phyloP scores from a whole-genome alignment of 805 yeast species.

The Kazachstania kunashirensis region DNA sequence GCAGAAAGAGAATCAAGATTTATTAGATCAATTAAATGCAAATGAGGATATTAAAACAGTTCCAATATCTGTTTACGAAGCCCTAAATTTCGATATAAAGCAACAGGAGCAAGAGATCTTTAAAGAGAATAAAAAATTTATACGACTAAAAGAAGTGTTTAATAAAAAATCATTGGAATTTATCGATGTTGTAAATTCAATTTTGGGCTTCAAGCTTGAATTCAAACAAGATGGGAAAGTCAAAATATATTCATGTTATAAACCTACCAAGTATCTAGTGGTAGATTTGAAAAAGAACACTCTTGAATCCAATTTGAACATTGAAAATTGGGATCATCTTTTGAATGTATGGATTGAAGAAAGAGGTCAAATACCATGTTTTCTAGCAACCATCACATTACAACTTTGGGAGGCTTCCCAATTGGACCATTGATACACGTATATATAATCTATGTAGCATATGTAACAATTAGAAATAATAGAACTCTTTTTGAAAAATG shows the following conservation, averaged over 20 bases:
- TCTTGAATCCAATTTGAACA: constrained; percentile 37
- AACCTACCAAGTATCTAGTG: constrained; percentile 36
- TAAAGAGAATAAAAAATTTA: constrained; percentile 41
- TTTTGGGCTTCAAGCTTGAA: constrained; percentile 67
- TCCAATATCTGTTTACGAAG: constrained; percentile 55
- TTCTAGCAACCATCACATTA: constrained; percentile 63
- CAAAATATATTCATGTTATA: constrained; percentile 42
- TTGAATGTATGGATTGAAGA: constrained; percentile 59
- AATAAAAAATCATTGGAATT: constrained; percentile 62
- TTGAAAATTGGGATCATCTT: constrained; percentile 39
- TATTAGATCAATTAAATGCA: constrained; percentile 31
- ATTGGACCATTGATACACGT: too few species aligned
- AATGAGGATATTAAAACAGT: constrained; percentile 28
- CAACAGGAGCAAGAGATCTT: constrained; percentile 39
- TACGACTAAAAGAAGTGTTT: constrained; percentile 47
- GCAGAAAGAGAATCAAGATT: constrained; percentile 47
- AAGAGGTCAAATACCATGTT: constrained; percentile 63
- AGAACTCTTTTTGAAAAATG: too few species aligned
- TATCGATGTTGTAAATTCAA: constrained; percentile 51
- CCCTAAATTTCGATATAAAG: constrained; percentile 46
- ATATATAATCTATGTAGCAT: too few species aligned
- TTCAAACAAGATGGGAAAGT: constrained; percentile 49
- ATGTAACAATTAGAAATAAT: too few species aligned
- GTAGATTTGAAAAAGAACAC: constrained; percentile 49
- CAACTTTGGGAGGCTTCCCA: constrained; percentile 43